phyloP scores from a whole-genome alignment of 2,329 filamentous ascomycete genomes.

The Rhytidhysteron rufulum region DNA sequence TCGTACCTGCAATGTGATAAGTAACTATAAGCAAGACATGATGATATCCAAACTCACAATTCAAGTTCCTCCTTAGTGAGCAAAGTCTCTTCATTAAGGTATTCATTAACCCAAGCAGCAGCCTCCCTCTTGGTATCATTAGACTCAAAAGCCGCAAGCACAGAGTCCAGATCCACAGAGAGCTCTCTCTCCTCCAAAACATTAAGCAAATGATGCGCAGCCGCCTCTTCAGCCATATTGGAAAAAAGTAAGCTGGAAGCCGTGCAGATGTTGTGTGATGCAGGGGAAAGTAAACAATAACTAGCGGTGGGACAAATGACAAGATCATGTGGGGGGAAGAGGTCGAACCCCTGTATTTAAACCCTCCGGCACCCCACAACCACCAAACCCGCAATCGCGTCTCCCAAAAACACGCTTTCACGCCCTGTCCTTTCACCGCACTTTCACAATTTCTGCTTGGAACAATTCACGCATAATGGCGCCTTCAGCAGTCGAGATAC shows the following conservation, averaged over 20 bases:
- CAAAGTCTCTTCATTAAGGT: slow-evolving; percentile 43
- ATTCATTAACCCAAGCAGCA: slow-evolving; percentile 45
- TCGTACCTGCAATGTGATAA: slow-evolving; percentile 21
- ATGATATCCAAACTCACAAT: slow-evolving; percentile 33
- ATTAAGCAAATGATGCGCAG: slow-evolving; percentile 41
- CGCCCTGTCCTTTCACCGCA: slow-evolving; percentile 5
- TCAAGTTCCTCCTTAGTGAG: slow-evolving; percentile 48
- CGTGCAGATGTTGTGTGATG: slow-evolving; percentile 14
- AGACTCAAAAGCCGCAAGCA: slow-evolving; percentile 46
- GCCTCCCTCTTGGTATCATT: slow-evolving; percentile 38
- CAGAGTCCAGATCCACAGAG: slow-evolving; percentile 42
- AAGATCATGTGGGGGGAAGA: too few species aligned
- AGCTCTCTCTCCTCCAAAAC: slow-evolving; percentile 44
- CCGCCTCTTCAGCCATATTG: slow-evolving; percentile 31
- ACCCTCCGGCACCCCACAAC: slow-evolving; percentile 13
- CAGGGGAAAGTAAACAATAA: slow-evolving; percentile 18
- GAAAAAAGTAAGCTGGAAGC: slow-evolving; percentile 2
- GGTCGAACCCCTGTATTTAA: too few species aligned
- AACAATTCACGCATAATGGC: slow-evolving; percentile 18
- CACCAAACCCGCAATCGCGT: slow-evolving; percentile 29
- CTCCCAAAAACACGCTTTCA: slow-evolving; percentile 21
- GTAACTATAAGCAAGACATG: not conserved
- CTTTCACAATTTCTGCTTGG: not conserved
- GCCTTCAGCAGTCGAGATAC: slow-evolving; percentile 21
- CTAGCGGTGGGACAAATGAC: slow-evolving; percentile 12